Percentiles rank a stretch among this genome's conserved stretches.
Conservation (phyloP, 768 basidiomycete genomes). For the Mycena epipterygia region DNA sequence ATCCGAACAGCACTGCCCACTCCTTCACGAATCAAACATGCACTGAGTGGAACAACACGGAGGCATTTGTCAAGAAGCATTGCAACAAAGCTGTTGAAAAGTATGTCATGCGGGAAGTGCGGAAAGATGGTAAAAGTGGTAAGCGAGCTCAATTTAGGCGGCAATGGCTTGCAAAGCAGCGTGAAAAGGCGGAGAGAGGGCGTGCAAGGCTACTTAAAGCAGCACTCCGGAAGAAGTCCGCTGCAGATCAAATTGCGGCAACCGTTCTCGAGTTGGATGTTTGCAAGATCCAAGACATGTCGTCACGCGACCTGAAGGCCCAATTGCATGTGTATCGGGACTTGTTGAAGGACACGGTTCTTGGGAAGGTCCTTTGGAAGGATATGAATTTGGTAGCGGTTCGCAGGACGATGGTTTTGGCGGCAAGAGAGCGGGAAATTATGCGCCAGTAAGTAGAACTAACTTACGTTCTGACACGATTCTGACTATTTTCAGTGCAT, state of each 20-base stretch:
- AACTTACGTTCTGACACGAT: too few species aligned
- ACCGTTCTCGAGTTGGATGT: background rate
- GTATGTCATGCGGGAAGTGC: conserved; percentile 34
- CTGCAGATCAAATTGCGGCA: background rate
- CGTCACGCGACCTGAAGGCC: background rate
- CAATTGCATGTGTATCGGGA: conserved; percentile 4
- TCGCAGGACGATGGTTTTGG: background rate
- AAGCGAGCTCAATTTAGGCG: background rate
- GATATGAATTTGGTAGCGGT: background rate
- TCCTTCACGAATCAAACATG: conserved; percentile 32
- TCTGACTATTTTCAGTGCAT: too few species aligned
- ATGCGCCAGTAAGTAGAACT: background rate
- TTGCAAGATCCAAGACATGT: background rate
- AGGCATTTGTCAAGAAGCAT: conserved; percentile 33
- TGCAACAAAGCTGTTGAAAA: conserved; percentile 18
- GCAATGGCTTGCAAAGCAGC: background rate
- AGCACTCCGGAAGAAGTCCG: background rate
- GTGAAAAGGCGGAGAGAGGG: background rate
- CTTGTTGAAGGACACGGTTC: conserved; percentile 1
- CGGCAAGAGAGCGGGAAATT: conserved; percentile 1
- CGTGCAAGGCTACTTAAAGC: background rate
- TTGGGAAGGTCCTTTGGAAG: background rate
- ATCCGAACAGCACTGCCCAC: too few species aligned
- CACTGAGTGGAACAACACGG: conserved; percentile 33
- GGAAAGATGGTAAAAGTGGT: conserved; percentile 17